Evolutionary conservation across 305 asterid genomes (phyloP).

Genomic region (Fraxinus ornus): DNA sequence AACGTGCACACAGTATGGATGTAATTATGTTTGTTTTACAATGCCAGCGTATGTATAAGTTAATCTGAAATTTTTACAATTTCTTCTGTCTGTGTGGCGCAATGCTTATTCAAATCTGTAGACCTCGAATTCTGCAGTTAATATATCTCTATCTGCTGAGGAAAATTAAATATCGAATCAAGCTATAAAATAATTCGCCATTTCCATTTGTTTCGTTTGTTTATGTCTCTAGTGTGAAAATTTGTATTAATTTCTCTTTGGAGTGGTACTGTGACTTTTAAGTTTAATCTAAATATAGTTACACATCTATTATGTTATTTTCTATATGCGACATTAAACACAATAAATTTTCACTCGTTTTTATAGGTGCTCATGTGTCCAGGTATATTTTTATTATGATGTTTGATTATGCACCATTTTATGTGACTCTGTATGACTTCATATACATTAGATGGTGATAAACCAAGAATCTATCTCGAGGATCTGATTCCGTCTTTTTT

Average conservation of each 20-base stretch:
- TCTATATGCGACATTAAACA: neutral
- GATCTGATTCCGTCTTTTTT: conserved; percentile 12
- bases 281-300: neutral
- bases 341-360: neutral
- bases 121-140: neutral
- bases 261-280: neutral
- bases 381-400: neutral
- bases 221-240: neutral
- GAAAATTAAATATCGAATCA: neutral
- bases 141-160: neutral
- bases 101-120: neutral
- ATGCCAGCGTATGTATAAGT: neutral
- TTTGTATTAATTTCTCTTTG: neutral
- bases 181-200: neutral
- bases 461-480: neutral
- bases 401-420: neutral
- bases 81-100: neutral
- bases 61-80: neutral
- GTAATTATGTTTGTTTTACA: conserved; percentile 6
- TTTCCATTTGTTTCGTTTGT: neutral
- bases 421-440: neutral
- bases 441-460: neutral
- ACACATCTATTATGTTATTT: neutral
- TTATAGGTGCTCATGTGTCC: neutral
- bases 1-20: conserved; percentile 23